Conservation (phyloP, 805 yeast species). For the Suhomyces canberraensis region DNA sequence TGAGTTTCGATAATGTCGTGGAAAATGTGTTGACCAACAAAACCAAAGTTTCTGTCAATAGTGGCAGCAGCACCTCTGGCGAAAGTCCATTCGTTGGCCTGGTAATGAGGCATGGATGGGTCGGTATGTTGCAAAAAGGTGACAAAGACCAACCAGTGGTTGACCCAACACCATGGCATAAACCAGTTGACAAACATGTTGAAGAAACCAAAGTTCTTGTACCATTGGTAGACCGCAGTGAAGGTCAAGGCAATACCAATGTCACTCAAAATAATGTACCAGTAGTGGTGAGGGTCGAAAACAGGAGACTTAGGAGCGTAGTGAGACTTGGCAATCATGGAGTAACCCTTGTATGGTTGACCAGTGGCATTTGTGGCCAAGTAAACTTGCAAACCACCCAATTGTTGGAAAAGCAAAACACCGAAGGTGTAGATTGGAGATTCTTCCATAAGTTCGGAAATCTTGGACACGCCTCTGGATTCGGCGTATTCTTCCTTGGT, state of each 20-base stretch:
- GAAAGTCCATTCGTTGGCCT: slow-evolving; percentile 72
- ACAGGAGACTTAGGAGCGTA: slow-evolving; percentile 72
- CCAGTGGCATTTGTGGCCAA: slow-evolving; percentile 73
- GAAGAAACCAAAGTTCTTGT: slow-evolving; percentile 59
- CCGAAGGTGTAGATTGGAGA: slow-evolving; percentile 65
- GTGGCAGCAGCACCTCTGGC: slow-evolving; percentile 91
- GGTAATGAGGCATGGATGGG: slow-evolving; percentile 76
- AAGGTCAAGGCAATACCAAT: slow-evolving; percentile 60
- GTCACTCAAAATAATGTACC: slow-evolving; percentile 70
- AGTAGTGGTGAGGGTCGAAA: slow-evolving; percentile 68
- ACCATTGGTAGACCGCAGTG: slow-evolving; percentile 56
- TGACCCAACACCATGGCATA: slow-evolving; percentile 73
- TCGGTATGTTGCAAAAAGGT: slow-evolving; percentile 85
- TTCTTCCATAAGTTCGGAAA: slow-evolving; percentile 65
- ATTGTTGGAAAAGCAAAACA: slow-evolving; percentile 61
- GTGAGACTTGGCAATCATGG: slow-evolving; percentile 56
- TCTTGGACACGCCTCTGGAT: slow-evolving; percentile 32
- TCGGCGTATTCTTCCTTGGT: slow-evolving; percentile 55
- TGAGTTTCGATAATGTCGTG: slow-evolving; percentile 91
- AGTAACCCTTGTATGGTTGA: slow-evolving; percentile 50
- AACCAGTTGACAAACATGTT: slow-evolving; percentile 66
- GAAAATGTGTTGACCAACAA: slow-evolving; percentile 73
- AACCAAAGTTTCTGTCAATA: slow-evolving; percentile 79
- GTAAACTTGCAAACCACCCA: slow-evolving; percentile 74
- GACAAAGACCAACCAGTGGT: slow-evolving; percentile 88